Base-by-base conservation (phyloP, 1,284 basidiomycete genomes). In the Papiliotrema nemorosa region DNA sequence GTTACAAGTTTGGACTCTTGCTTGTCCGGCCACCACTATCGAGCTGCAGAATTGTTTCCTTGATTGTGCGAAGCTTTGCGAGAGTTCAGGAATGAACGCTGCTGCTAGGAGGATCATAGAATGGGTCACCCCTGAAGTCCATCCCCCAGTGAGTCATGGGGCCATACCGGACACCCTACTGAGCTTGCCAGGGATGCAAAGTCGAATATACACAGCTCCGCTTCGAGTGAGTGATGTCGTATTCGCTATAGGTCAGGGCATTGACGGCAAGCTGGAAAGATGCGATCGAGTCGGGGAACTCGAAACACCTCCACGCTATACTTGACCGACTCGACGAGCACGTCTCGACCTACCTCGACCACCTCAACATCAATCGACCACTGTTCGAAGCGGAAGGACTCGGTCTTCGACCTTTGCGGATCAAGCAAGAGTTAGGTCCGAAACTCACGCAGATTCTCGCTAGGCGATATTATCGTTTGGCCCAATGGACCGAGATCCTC, bases 11-110 rank as follows among this genome's bases (percentile, higher is more conserved):
- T 71, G 69, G 69, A 60, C 57, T 12, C 42, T 73, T 16, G 70
- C 70, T 13, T 58, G 57, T 46, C 60, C 58, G 26, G 59, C 67
- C 1, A 59, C 59, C 0, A 60, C 57, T 3, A n/a, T 37, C 13
- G 47, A 63, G 24, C 49, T 73, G 21, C 67, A 69, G 44, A 46
- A 53, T 14, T 70, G 63, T 38, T 71, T 63, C 43, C 42, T 73
- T 5, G 59, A 73, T 44, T 60, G 62, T 26, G 70, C 67, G 0
- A 71, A 71, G 46, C 45, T 69, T 10, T 70, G 64, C 49, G 68
- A 68, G 34, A 57, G 61, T 22, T 52, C 59, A 5, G 61, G 63
- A 0, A 63, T 68, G 58, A 60, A 58, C 38, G 55, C 64, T 16
- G 62, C 62, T 10, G 67, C 67, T 20, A 47, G 59, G 27, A 40